These are phyloP conservation scores for Aurantiochytrium sp. DNA, from an alignment of 108 stramenopile genomes.

Conservation along the genomic window DNA sequence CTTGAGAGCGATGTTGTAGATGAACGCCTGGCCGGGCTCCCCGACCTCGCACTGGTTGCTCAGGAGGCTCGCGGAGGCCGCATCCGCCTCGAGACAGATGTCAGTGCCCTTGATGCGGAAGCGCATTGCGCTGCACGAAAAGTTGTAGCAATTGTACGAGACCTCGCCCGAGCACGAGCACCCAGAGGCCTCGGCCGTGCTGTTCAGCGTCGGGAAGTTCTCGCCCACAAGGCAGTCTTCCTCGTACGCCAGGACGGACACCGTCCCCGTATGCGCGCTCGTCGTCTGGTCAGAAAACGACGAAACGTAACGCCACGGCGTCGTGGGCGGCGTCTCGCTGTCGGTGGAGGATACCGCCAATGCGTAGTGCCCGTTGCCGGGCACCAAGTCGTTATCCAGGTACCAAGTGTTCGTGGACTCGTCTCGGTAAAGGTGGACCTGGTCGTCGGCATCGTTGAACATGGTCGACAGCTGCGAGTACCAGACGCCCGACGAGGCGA, in stretches of 20 bases:
- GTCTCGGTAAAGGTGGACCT: conserved; percentile 2
- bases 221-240: background rate
- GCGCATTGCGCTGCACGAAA: background rate
- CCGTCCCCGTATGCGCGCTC: background rate
- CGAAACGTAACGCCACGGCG: background rate
- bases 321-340: background rate
- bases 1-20: background rate
- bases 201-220: background rate
- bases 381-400: background rate
- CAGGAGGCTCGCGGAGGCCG: background rate
- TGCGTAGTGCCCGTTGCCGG: background rate
- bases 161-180: background rate
- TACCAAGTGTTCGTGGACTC: conserved; percentile 4
- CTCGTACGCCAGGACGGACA: background rate
- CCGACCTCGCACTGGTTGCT: background rate
- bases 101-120: background rate
- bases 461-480: background rate
- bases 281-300: background rate
- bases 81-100: background rate
- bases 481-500: background rate
- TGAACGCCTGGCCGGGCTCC: background rate
- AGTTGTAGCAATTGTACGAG: background rate
- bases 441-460: background rate
- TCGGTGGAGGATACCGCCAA: background rate
- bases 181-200: background rate